Percentiles rank a stretch among this genome's conserved stretches.
Conservation (phyloP, 257 asterid species). For the Coffea eugenioides region DNA sequence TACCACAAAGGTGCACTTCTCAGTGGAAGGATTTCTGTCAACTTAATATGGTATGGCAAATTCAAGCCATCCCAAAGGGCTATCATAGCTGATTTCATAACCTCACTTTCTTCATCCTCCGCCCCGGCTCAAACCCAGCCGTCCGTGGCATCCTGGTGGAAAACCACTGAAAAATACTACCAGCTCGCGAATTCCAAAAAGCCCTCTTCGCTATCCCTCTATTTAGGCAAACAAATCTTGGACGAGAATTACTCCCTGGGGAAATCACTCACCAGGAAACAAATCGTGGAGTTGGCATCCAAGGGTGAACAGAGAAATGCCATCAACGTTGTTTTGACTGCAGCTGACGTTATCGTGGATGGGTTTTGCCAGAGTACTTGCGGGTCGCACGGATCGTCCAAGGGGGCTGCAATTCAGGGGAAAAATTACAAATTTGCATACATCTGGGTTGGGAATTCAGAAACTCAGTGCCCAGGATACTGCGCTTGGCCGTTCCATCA, state of each 20-base stretch:
- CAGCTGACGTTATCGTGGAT: conserved; percentile 47
- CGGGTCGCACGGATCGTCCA: conserved; percentile 60
- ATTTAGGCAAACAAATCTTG: conserved; percentile 43
- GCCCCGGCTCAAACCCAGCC: conserved; percentile 32
- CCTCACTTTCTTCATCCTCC: conserved; percentile 38
- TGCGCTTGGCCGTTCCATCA: conserved; percentile 85
- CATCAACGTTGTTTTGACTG: conserved; percentile 54
- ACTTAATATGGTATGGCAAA: conserved; percentile 67
- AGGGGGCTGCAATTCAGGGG: conserved; percentile 13
- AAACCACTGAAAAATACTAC: conserved; percentile 57
- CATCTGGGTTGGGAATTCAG: conserved; percentile 69
- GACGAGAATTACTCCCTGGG: conserved; percentile 46
- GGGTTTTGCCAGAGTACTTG: conserved; percentile 60
- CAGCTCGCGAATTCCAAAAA: conserved; percentile 44
- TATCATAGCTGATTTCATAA: conserved; percentile 59
- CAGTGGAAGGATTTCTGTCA: conserved; percentile 53
- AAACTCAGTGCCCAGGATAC: conserved; percentile 55
- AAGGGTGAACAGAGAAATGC: conserved; percentile 53
- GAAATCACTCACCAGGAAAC: conserved; percentile 50
- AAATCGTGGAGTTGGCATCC: conserved; percentile 48
- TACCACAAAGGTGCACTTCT: conserved; percentile 75
- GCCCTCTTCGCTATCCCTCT: conserved; percentile 33
- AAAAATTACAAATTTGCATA: conserved; percentile 52
- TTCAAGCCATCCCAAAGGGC: conserved; percentile 67
- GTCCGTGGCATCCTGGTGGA: conserved; percentile 76